phyloP scores from a whole-genome alignment of 306 rosid genomes.

The Prunus armeniaca region DNA sequence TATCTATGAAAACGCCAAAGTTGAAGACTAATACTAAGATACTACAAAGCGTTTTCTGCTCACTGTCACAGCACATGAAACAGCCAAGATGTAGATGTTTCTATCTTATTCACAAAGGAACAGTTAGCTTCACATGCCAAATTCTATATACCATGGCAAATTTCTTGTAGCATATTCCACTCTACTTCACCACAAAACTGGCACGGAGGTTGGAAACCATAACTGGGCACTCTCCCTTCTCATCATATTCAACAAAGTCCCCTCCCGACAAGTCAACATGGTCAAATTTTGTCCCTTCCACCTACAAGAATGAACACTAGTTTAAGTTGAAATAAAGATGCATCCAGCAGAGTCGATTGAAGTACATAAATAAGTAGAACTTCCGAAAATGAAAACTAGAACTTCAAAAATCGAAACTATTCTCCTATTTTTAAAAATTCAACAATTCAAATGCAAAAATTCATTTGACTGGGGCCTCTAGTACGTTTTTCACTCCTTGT shows the following conservation, averaged over 20 bases:
- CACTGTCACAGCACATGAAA: slow-evolving; percentile 5
- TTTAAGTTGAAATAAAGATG: not conserved
- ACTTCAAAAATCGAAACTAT: not conserved
- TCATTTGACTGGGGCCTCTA: not conserved
- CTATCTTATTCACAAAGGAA: slow-evolving; percentile 22
- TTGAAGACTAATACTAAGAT: not conserved
- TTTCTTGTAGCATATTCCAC: not conserved
- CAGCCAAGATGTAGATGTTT: slow-evolving; percentile 9
- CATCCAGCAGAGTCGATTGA: not conserved
- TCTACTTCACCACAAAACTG: slow-evolving; percentile 63
- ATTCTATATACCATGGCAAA: slow-evolving; percentile 22
- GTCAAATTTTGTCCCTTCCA: slow-evolving; percentile 70
- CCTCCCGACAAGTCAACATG: slow-evolving; percentile 68
- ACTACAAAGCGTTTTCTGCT: not conserved
- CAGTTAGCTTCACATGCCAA: slow-evolving; percentile 10
- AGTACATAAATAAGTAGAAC: not conserved
- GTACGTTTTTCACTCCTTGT: not conserved
- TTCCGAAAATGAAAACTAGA: not conserved
- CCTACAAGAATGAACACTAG: slow-evolving; percentile 36
- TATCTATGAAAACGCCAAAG: not conserved
- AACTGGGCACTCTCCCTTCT: slow-evolving; percentile 87
- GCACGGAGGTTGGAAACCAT: slow-evolving; percentile 68
- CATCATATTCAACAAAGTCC: slow-evolving; percentile 78
- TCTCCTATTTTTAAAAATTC: not conserved
- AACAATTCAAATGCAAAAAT: not conserved